Conservation (phyloP, 2,329 filamentous ascomycete genomes). For the Penicillium sp. region DNA sequence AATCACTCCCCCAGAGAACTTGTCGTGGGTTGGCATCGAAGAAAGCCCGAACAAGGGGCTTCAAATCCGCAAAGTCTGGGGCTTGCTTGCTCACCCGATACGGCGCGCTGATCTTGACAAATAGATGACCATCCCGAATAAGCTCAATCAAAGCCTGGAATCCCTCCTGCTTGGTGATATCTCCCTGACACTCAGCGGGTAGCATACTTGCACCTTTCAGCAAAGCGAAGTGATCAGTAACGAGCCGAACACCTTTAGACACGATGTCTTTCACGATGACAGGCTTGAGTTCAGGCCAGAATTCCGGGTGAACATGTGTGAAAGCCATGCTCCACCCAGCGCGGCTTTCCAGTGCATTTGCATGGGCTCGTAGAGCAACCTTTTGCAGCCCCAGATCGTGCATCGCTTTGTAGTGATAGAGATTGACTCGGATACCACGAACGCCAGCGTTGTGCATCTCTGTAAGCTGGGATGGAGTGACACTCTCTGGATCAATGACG, state of each 20-base stretch:
- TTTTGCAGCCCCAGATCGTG: slow-evolving; percentile 40
- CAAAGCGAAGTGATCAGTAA: slow-evolving; percentile 43
- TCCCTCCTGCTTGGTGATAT: slow-evolving; percentile 32
- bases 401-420: slow-evolving; percentile 41
- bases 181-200: slow-evolving; percentile 15
- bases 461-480: slow-evolving; percentile 22
- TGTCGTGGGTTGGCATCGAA: slow-evolving; percentile 30
- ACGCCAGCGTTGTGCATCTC: slow-evolving; percentile 32
- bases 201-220: slow-evolving; percentile 39
- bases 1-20: slow-evolving; percentile 44
- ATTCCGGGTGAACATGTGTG: slow-evolving; percentile 34
- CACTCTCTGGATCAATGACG: slow-evolving; percentile 32
- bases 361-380: slow-evolving; percentile 31
- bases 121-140: slow-evolving; percentile 33
- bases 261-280: slow-evolving; percentile 25
- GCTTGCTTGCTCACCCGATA: slow-evolving; percentile 36
- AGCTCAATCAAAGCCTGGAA: slow-evolving; percentile 33
- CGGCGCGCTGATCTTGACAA: slow-evolving; percentile 42
- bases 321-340: slow-evolving; percentile 35
- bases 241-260: slow-evolving; percentile 22
- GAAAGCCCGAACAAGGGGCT: slow-evolving; percentile 7
- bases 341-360: slow-evolving; percentile 20
- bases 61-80: slow-evolving; percentile 35
- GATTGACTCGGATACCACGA: slow-evolving; percentile 39
- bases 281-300: slow-evolving; percentile 27